Evolutionary conservation across 2,329 filamentous ascomycete species (phyloP), one percentile per base, ranked within the genome.

Genomic region (Cercospora sesami): DNA sequence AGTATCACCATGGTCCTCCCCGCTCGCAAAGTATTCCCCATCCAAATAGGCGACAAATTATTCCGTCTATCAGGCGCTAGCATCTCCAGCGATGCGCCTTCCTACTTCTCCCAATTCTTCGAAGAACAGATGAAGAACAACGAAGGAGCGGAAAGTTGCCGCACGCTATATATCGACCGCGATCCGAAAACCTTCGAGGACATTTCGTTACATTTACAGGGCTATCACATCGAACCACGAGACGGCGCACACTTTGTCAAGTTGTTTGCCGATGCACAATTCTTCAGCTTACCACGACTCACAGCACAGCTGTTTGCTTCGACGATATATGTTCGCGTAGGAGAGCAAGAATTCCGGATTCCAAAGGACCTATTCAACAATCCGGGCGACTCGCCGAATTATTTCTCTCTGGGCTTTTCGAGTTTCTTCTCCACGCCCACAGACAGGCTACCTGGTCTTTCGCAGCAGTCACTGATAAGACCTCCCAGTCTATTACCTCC

Each of bases 61-160:
- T 91, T 91, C 78, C 83, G 87, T 68, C 79, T 91, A 58, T 91
- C 89, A 9, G 89, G 89, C 33, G 89, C 89, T 12, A 91, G 88
- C 60, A 87, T 91, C 67, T 53, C 60, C n/a, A 63, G 60, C 18
- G 60, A 63, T 51, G 94, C 93, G 76, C 94, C 94, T 67, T 97
- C 94, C 60, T 97, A 97, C 80, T 97, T 98, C 81, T 96, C 94
- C 21, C 90, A 93, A 74, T 97, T 95, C 82, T 98, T 98, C 80
- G 86, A 89, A 73, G 91, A 92, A 75, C 94, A 97, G 81, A 81
- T 97, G 48, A 86, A 87, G 66, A 81, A 84, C 73, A 89, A 86
- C 60, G 85, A 88, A 68, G 85, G 85, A 65, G 84, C 88, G 65
- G 80, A 80, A 51, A 83, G 81, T 63, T 80, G 96, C 67, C 89